phyloP scores from a whole-genome alignment of 306 rosid genomes.

The Alnus rubra region DNA sequence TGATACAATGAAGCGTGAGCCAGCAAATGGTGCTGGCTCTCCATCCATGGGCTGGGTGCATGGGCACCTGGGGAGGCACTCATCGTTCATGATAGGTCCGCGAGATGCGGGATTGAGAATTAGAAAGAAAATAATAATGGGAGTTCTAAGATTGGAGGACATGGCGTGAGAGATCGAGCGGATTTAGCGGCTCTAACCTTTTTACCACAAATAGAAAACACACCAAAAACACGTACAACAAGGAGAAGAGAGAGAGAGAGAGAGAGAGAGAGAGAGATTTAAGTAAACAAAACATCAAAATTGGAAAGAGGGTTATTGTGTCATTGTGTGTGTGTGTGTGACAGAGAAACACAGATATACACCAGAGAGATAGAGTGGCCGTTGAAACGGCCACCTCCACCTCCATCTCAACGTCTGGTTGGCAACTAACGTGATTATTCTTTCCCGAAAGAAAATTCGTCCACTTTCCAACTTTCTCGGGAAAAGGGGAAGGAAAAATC shows the following conservation, averaged over 20 bases:
- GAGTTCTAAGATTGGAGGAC: not conserved
- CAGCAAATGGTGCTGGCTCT: no score
- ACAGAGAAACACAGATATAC: not conserved
- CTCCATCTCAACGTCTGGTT: slow-evolving; percentile 39
- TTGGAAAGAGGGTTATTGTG: not conserved
- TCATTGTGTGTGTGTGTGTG: not conserved
- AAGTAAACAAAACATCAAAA: not conserved
- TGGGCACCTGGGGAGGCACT: no score
- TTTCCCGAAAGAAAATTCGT: not conserved
- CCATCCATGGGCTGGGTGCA: no score
- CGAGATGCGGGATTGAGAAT: not conserved
- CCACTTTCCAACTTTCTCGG: not conserved
- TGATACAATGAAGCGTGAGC: no score
- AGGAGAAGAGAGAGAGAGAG: no score
- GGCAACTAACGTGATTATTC: slow-evolving; percentile 24
- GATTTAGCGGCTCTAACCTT: slow-evolving; percentile 1
- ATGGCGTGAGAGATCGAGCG: slow-evolving; percentile 5
- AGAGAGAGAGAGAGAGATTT: not conserved
- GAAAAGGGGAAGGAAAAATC: not conserved
- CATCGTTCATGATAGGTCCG: not conserved
- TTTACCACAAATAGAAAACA: not conserved
- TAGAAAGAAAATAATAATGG: not conserved
- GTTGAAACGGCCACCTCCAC: slow-evolving; percentile 49
- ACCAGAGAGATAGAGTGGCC: slow-evolving; percentile 30
- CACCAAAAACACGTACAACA: not conserved